Evolutionary conservation across 2,329 filamentous ascomycete genomes (phyloP), one percentile per base, ranked within the genome.

Genomic region (Lachnellula willkommii): DNA sequence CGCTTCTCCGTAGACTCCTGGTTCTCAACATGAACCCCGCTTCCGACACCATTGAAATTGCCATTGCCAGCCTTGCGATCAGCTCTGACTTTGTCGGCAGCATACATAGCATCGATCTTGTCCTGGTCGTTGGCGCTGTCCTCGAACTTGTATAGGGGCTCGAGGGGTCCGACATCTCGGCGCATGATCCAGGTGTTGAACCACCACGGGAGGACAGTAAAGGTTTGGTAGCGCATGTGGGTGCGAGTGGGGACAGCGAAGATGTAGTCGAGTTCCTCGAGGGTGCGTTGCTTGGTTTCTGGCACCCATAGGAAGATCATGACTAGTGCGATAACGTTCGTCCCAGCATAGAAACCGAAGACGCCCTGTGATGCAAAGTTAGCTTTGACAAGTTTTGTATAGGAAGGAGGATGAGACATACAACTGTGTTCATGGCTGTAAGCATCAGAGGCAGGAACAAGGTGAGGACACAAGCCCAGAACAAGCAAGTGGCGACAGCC

Each of bases 391-490:
- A 14, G 9, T 22, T 22, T 74, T 57, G 46, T 43, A 24, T 22
- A 4, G 12, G 35, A 42, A 24, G 46, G 17, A 26, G 14, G 24
- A 35, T 12, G 11, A 32, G 14, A 51, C 50, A 3, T 56, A 59
- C 79, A 2, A 58, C 59, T 5, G 61, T 56, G 12, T 55, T 56
- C 50, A 68, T 63, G 4, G 65, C 59, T 8, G 55, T 37, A 2
- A 69, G 51, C 61, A 67, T 64, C 9, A 63, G 62, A 1, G 66
- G 67, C 12, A 69, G 55, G 7, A 66, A 86, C 51, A 88, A 79
- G n/a, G 79, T 78, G n/a, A 89, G 71, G 0, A 88, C 78, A 0
- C 79, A 75, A 0, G 81, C 81, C 77, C 78, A 82, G 64, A 78
- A 78, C 51, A 86, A 74, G 59, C 79, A 82, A 1, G 81, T 84